These are phyloP conservation scores for Musa acuminata DNA, from an alignment of 176 grass and related monocot genomes.

Conservation along the genomic window DNA sequence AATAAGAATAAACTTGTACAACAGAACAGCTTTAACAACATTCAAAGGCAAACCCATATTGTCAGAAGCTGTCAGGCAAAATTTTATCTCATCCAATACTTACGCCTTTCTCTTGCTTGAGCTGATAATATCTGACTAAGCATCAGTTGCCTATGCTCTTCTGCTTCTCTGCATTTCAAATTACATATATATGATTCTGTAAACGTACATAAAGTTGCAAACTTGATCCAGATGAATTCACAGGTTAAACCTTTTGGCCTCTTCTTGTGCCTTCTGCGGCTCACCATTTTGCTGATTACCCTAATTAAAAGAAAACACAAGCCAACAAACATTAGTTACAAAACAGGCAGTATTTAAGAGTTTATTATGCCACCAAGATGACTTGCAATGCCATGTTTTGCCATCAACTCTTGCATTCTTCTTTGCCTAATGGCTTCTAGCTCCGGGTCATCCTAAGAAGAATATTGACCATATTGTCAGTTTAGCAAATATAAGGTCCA, in stretches of 20 bases:
- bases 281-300: conserved; percentile 57
- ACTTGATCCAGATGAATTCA: conserved; percentile 1
- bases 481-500: no score
- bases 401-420: conserved; percentile 87
- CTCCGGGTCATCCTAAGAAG: conserved; percentile 62
- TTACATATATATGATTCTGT: neutral
- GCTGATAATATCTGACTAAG: conserved; percentile 79
- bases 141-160: conserved; percentile 62
- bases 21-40: no score
- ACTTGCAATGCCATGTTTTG: conserved; percentile 48
- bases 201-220: neutral
- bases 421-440: conserved; percentile 64
- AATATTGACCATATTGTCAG: neutral
- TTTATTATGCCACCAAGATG: neutral
- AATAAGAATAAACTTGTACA: no score
- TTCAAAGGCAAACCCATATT: no score
- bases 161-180: conserved; percentile 41
- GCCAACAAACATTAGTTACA: neutral
- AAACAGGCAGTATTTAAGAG: no score
- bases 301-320: conserved; percentile 28
- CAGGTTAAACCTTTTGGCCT: conserved; percentile 52
- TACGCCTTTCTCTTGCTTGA: conserved; percentile 78
- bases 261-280: conserved; percentile 65
- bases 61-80: no score
- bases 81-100: conserved; percentile 16